Evolutionary conservation across 169 alveolate genomes (phyloP), one percentile per base, ranked within the genome.

Genomic region (Plasmodium fragile): DNA sequence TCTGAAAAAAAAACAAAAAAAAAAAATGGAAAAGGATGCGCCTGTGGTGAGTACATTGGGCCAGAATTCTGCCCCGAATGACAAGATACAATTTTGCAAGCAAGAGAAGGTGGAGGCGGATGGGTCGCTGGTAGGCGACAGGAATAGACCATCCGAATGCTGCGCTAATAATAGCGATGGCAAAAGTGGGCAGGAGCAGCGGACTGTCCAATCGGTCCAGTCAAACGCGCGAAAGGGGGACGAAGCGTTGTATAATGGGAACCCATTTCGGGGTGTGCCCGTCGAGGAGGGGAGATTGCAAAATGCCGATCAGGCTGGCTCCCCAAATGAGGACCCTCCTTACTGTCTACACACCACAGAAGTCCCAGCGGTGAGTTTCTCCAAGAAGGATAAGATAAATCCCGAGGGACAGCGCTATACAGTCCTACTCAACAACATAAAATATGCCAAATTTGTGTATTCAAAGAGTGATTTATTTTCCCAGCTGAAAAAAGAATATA

Each of bases 361-460:
- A 4, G 73, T 2, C 10, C 10, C 73, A 18, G 73, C 10, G 36
- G 13, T 1, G 32, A 59, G 16, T 59, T 59, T 1, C 43, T 25
- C 25, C 22, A 45, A 36, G 45, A 79, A 30, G 34, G 79, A 81
- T 52, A 55, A 53, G 65, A 45, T 2, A 18, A 25, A 45, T 7
- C 41, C 52, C n/a, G 7, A 36, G 39, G 28, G 16, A 53, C 32
- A 30, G 13, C 30, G 41, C 5, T 25, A 82, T 8, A 69, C 92
- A n/a, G 49, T 84, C 8, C 93, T 84, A 10, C 34, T 84, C 7
- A 84, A 84, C 43, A 84, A 84, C 39, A 84, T 84, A 73, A 84
- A 49, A 25, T 52, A 28, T 3, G 30, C 39, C 25, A 52, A 45
- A 5, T 16, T 18, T 2, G 49, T 1, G 16, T 49, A 52, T 25